These are phyloP conservation scores for Wickerhamomyces subpelliculosus DNA, from an alignment of 805 yeast species.

Conservation along the genomic window DNA sequence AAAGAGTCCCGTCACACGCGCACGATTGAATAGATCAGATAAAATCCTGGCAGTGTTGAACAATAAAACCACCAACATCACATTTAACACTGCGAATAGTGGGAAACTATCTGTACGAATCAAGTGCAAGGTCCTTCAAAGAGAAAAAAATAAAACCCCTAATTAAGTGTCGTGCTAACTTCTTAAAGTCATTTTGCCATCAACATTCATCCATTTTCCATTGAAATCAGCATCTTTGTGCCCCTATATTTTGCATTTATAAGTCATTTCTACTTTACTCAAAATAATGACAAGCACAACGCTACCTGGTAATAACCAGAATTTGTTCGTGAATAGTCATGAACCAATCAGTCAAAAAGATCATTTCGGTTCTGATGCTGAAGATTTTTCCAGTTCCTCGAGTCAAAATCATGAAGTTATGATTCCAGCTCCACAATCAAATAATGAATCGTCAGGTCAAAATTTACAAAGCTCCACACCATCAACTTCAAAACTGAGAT, in stretches of 20 bases:
- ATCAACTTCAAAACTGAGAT: slow-evolving; percentile 23
- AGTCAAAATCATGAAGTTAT: not conserved
- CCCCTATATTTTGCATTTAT: no score
- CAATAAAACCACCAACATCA: no score
- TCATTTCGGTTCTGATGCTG: not conserved
- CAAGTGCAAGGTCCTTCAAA: no score
- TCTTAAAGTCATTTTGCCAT: no score
- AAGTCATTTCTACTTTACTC: not conserved
- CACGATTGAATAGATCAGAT: no score
- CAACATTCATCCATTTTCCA: not conserved
- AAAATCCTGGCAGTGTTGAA: no score
- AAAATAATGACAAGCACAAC: not conserved
- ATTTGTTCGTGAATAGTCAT: not conserved
- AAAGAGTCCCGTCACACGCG: no score
- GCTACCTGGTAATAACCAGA: not conserved
- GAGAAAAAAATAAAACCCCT: no score
- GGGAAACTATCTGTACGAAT: no score
- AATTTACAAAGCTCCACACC: not conserved
- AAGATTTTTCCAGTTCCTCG: not conserved
- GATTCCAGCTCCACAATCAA: not conserved
- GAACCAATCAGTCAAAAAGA: not conserved
- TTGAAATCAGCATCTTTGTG: no score
- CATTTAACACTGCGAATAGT: no score
- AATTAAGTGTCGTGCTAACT: no score
- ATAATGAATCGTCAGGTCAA: not conserved